These are phyloP conservation scores for Pythium volutum DNA, from an alignment of 352 stramenopile species.

Conservation along the genomic window DNA sequence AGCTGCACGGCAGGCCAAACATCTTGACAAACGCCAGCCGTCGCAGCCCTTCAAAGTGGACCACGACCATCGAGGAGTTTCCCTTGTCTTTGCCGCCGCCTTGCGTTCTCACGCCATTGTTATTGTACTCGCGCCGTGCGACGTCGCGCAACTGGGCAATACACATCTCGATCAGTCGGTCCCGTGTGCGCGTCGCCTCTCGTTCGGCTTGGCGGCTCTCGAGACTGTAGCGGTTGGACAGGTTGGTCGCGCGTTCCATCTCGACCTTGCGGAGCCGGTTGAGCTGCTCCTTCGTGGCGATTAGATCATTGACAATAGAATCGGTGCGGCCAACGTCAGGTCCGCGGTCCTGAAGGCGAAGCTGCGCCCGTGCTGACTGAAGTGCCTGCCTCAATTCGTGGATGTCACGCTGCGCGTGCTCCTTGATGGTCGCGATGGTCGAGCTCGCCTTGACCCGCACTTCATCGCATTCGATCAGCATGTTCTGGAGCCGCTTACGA, in stretches of 20 bases:
- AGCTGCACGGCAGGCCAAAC: slow-evolving; percentile 46
- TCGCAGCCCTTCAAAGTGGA: slow-evolving; percentile 53
- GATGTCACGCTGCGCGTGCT: slow-evolving; percentile 45
- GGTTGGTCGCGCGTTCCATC: slow-evolving; percentile 36
- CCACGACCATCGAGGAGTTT: slow-evolving; percentile 24
- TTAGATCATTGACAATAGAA: slow-evolving; percentile 51
- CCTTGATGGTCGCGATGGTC: slow-evolving; percentile 46
- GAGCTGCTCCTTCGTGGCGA: slow-evolving; percentile 39
- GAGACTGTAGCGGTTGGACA: slow-evolving; percentile 47
- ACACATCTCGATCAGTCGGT: slow-evolving; percentile 45
- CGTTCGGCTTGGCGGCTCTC: slow-evolving; percentile 55
- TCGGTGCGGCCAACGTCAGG: slow-evolving; percentile 47
- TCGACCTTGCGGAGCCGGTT: slow-evolving; percentile 50
- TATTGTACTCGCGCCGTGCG: slow-evolving; percentile 30
- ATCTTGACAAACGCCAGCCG: slow-evolving; percentile 67
- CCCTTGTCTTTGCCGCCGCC: slow-evolving; percentile 1
- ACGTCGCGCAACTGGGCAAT: slow-evolving; percentile 47
- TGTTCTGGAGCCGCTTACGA: slow-evolving; percentile 67
- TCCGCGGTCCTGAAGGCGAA: slow-evolving; percentile 58
- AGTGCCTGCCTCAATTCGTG: slow-evolving; percentile 46
- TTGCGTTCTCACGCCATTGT: slow-evolving; percentile 4
- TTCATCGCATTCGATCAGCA: slow-evolving; percentile 78
- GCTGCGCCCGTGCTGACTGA: slow-evolving; percentile 37
- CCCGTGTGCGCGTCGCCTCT: slow-evolving; percentile 47
- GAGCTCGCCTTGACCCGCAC: slow-evolving; percentile 50